Conservation (phyloP, 176 grass and related monocot genomes). For the Zoysia japonica region DNA sequence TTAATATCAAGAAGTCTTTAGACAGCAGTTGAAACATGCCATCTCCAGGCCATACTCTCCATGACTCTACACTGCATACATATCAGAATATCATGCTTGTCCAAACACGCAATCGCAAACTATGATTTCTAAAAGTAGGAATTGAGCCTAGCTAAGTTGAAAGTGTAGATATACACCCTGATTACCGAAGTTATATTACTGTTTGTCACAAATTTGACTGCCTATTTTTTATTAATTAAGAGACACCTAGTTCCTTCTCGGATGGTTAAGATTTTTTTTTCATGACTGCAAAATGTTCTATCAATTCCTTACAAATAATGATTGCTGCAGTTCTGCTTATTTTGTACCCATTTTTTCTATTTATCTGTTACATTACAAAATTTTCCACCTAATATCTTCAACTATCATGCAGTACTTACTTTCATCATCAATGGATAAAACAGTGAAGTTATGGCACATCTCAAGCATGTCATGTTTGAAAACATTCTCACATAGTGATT, state of each 20-base stretch:
- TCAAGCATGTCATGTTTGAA: constrained; percentile 76
- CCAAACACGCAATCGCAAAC: not conserved
- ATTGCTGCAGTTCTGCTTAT: constrained; percentile 6
- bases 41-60: not conserved
- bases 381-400: constrained; percentile 21
- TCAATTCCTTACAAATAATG: not conserved
- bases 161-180: too few relatives aligned
- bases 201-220: too few relatives aligned
- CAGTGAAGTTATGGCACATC: constrained; percentile 94
- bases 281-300: not conserved
- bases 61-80: not conserved
- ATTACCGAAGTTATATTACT: too few relatives aligned
- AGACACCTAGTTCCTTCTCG: not conserved
- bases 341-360: constrained; percentile 5
- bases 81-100: constrained; percentile 20
- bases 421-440: constrained; percentile 99
- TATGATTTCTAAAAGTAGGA: constrained; percentile 10
- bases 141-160: not conserved
- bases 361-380: not conserved
- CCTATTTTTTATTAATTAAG: not conserved
- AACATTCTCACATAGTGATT: constrained; percentile 90
- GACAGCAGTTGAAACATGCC: not conserved
- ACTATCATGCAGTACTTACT: constrained; percentile 70
- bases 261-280: not conserved
- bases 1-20: not conserved